phyloP scores from a whole-genome alignment of 305 asterid genomes.

The Solanum hybrid region DNA sequence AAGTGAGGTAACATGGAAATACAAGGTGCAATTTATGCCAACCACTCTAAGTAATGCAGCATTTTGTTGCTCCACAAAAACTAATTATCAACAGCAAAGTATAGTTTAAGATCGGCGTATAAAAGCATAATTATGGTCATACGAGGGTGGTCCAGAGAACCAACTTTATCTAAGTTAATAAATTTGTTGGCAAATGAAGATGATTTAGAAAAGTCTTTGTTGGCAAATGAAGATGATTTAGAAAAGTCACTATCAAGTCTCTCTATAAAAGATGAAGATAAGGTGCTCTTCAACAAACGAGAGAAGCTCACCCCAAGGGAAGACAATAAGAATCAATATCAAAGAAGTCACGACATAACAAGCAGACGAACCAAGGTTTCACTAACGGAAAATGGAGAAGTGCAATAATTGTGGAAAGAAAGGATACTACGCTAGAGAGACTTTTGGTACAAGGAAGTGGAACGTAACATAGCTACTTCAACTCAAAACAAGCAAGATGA shows the following conservation, averaged over 20 bases:
- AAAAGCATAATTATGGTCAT: neutral
- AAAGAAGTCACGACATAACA: neutral
- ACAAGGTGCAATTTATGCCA: neutral
- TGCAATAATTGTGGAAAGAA: neutral
- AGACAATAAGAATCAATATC: neutral
- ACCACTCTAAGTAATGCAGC: neutral
- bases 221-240: neutral
- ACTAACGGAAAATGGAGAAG: neutral
- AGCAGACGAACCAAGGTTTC: neutral
- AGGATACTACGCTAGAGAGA: neutral
- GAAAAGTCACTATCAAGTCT: neutral
- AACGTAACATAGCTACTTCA: neutral
- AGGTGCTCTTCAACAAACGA: neutral
- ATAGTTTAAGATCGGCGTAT: neutral
- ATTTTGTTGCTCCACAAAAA: neutral
- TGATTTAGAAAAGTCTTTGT: neutral
- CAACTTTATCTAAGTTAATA: neutral
- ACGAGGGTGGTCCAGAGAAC: neutral
- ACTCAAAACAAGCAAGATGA: neutral
- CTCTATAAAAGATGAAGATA: neutral
- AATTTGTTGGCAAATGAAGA: neutral
- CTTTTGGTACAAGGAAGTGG: neutral
- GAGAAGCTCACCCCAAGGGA: neutral
- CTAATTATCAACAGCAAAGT: neutral
- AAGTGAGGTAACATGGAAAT: neutral